These are phyloP conservation scores for Graphilbum fragrans DNA, from an alignment of 2,329 filamentous ascomycete genomes.

Conservation along the genomic window DNA sequence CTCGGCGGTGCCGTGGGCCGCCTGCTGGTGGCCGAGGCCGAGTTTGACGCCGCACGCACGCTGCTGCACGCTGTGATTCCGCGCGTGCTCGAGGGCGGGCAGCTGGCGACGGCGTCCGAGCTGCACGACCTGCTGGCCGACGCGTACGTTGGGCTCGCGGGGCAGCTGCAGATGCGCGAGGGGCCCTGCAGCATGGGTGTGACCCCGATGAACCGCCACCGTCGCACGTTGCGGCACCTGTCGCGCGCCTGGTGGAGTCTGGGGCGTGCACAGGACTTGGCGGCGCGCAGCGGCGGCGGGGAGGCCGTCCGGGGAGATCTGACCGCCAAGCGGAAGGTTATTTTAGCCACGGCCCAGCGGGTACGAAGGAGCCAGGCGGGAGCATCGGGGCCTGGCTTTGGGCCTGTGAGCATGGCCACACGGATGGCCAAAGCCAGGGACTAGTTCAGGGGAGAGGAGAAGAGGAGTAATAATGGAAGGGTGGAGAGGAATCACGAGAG, in stretches of 20 bases:
- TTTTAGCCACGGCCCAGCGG: no score
- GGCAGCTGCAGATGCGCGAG: slow-evolving; percentile 21
- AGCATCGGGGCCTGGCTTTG: no score
- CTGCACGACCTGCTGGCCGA: slow-evolving; percentile 64
- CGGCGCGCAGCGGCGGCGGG: slow-evolving; percentile 1
- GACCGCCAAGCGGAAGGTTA: slow-evolving; percentile 4
- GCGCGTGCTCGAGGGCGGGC: slow-evolving; percentile 61
- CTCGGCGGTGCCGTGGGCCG: slow-evolving; percentile 53
- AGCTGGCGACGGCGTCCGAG: slow-evolving; percentile 47
- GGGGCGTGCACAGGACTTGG: slow-evolving; percentile 4
- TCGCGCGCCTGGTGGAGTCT: slow-evolving; percentile 8
- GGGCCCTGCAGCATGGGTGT: background rate
- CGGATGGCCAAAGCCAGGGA: no score
- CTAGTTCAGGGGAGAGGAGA: no score
- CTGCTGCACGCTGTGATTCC: slow-evolving; percentile 62
- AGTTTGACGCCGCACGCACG: slow-evolving; percentile 54
- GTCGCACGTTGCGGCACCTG: slow-evolving; percentile 1
- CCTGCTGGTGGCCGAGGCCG: slow-evolving; percentile 56
- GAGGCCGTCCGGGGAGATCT: background rate
- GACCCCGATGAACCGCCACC: background rate
- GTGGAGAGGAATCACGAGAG: background rate
- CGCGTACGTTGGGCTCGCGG: slow-evolving; percentile 66
- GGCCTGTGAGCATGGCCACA: no score
- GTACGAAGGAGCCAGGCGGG: no score
- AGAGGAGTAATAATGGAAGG: background rate